Evolutionary conservation across 2,329 filamentous ascomycete genomes (phyloP).

Genomic region (Fusarium longipes): DNA sequence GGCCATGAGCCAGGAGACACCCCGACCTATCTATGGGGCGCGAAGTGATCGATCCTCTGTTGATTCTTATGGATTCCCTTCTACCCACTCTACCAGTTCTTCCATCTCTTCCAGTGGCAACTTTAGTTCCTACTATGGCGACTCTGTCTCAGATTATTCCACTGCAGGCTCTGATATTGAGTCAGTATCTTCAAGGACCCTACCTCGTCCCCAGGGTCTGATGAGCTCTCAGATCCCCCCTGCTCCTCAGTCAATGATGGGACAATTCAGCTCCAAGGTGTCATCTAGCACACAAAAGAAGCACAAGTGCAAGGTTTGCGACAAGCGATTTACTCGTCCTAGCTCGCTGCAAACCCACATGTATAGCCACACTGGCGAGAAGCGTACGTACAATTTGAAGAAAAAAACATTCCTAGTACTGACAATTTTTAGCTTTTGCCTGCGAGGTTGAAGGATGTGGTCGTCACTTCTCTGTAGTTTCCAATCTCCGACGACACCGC

Average conservation of each 20-base stretch:
- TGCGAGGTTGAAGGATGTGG: slow-evolving; percentile 96
- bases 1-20: slow-evolving; percentile 94
- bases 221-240: slow-evolving; percentile 75
- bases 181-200: slow-evolving; percentile 80
- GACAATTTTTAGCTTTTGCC: slow-evolving; percentile 75
- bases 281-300: slow-evolving; percentile 98
- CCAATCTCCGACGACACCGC: slow-evolving; percentile 91
- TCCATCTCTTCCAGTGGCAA: slow-evolving; percentile 88
- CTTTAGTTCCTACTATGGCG: slow-evolving; percentile 85
- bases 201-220: slow-evolving; percentile 78
- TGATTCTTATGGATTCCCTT: slow-evolving; percentile 92
- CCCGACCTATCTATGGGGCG: slow-evolving; percentile 86
- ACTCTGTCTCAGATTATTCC: slow-evolving; percentile 93
- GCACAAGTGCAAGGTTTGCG: slow-evolving; percentile 99
- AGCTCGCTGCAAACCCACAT: slow-evolving; percentile 97
- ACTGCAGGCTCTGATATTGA: slow-evolving; percentile 89
- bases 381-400: slow-evolving; percentile 74
- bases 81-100: slow-evolving; percentile 84
- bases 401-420: neutral
- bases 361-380: slow-evolving; percentile 98
- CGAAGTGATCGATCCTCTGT: slow-evolving; percentile 75
- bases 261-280: slow-evolving; percentile 96
- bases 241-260: slow-evolving; percentile 97
- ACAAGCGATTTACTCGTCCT: slow-evolving; percentile 95
- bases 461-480: slow-evolving; percentile 96